Evolutionary conservation across 139 green algal species (phyloP), one percentile per base, ranked within the genome.

Genomic region (Picochlorum sp.): DNA sequence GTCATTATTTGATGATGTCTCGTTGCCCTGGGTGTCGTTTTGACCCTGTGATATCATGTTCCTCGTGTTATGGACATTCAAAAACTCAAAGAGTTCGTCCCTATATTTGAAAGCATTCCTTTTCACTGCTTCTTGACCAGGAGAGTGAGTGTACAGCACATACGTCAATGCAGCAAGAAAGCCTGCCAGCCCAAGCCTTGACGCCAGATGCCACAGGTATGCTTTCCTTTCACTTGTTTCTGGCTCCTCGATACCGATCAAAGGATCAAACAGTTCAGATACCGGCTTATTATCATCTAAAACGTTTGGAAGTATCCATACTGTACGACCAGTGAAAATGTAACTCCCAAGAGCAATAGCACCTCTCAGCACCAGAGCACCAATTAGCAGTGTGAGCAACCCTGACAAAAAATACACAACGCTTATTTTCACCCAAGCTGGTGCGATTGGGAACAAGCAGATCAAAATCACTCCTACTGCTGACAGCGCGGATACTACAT

Each of bases 221-320:
- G 6, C 7, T 7, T n/a, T 43, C 20, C 16, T 14, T 20, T 14
- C 16, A 31, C 40, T 45, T 33, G 14, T 57, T 45, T 70, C 49
- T 1, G 58, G 37, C n/a, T 39, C 20, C 24, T 76, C 33, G 33
- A 79, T 67, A 6, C 33, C 50, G 2, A 82, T 44, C 6, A 76
- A 30, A 9, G 79, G 79, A 4, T 39, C 41, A 56, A 84, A 80
- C 10, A 82, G 57, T 37, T 83, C 59, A 2, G 63, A 36, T 8
- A 86, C 55, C 7, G 64, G 65, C 29, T 80, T 51, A 63, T 85
- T 57, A 57, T 95, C 86, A 10, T 72, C 80, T 40, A 88, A 74
- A 31, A 90, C 55, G 65, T 92, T 89, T 32, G 87, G 87, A 47
- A 94, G 74, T 20, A 95, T 33, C 87, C 87, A 95, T 26, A 94